phyloP scores from a whole-genome alignment of 805 yeast species.

The Candida coleopterorum region DNA sequence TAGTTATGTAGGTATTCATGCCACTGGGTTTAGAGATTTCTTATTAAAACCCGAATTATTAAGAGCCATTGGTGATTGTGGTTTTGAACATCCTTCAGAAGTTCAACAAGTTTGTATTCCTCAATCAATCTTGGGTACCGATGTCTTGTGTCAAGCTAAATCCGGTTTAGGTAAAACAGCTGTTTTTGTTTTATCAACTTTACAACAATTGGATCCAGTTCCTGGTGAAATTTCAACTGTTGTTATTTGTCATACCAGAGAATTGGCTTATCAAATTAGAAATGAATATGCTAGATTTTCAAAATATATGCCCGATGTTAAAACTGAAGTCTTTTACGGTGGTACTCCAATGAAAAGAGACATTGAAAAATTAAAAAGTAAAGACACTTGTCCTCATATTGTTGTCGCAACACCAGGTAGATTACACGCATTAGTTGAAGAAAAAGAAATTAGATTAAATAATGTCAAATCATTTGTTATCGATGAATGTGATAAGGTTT shows the following conservation, averaged over 20 bases:
- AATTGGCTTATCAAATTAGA: constrained; percentile 95
- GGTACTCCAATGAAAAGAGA: constrained; percentile 86
- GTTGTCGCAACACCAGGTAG: constrained; percentile 99
- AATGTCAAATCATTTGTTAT: constrained; percentile 91
- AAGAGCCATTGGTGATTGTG: constrained; percentile 98
- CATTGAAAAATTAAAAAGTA: constrained; percentile 80
- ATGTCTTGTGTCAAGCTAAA: constrained; percentile 97
- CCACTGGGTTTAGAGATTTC: constrained; percentile 98
- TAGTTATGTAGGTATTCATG: constrained; percentile 95
- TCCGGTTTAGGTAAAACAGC: constrained; percentile 99
- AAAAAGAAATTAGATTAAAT: constrained; percentile 79
- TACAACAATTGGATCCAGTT: constrained; percentile 95
- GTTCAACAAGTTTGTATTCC: constrained; percentile 99
- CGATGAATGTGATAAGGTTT: constrained; percentile 98
- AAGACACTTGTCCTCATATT: constrained; percentile 93
- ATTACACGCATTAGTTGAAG: constrained; percentile 88
- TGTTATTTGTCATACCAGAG: constrained; percentile 97
- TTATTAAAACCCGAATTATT: constrained; percentile 92
- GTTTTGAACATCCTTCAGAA: constrained; percentile 64
- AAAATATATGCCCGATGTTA: constrained; percentile 96
- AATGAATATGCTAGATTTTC: constrained; percentile 97
- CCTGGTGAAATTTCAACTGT: constrained; percentile 94
- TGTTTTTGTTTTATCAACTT: constrained; percentile 90
- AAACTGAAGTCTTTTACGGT: constrained; percentile 95
- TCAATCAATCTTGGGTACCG: constrained; percentile 96